These are phyloP conservation scores for Phytophthora ohioensis DNA, from an alignment of 352 stramenopile species.

Conservation along the genomic window DNA sequence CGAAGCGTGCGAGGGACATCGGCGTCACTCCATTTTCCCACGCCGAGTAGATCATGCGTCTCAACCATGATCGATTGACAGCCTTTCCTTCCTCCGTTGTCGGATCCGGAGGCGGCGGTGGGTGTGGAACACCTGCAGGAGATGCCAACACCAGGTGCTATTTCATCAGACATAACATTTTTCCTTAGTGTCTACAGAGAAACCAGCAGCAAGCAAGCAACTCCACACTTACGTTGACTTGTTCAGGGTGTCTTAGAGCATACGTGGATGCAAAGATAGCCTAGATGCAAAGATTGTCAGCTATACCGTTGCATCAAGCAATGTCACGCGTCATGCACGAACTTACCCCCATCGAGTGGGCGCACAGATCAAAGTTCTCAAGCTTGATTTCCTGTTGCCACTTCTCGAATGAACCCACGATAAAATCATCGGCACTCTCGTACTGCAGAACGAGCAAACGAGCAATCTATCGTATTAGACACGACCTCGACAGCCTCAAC, in stretches of 20 bases:
- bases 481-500: neutral
- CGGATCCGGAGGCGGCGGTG: constrained; percentile 55
- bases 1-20: constrained; percentile 76
- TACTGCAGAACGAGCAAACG: constrained; percentile 47
- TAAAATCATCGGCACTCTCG: constrained; percentile 80
- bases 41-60: constrained; percentile 54
- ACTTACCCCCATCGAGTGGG: constrained; percentile 83
- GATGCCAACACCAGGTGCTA: constrained; percentile 84
- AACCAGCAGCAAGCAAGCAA: neutral
- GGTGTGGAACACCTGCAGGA: constrained; percentile 68
- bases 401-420: constrained; percentile 73
- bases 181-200: constrained; percentile 2
- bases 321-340: neutral
- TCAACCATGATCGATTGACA: constrained; percentile 60
- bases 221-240: constrained; percentile 58
- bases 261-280: constrained; percentile 88
- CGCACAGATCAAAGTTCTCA: constrained; percentile 76
- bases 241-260: constrained; percentile 63
- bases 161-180: neutral
- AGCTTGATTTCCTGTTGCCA: constrained; percentile 83
- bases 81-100: constrained; percentile 47
- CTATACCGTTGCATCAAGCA: neutral
- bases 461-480: constrained; percentile 3
- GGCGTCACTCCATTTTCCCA: constrained; percentile 81
- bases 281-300: constrained; percentile 35